A percentile compares a stretch with the other conserved stretches of the same genome.
These are phyloP conservation scores for Boletus reticuloceps DNA, from an alignment of 768 basidiomycete species.

Conservation along the genomic window DNA sequence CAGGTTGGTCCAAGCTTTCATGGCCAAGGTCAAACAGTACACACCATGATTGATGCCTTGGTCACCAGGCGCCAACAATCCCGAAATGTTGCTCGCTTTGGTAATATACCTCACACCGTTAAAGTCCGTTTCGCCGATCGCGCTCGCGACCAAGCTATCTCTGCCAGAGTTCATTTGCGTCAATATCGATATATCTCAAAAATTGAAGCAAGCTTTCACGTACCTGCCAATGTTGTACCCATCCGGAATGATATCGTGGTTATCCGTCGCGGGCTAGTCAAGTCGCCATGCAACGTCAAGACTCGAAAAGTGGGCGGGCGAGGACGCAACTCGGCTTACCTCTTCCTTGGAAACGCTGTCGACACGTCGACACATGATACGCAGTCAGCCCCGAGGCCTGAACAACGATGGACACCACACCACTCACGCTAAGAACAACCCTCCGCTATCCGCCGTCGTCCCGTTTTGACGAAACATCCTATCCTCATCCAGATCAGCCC, in stretches of 20 bases:
- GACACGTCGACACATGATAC: neutral
- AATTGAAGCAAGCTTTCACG: neutral
- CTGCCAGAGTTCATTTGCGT: neutral
- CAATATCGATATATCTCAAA: neutral
- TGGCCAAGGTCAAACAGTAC: neutral
- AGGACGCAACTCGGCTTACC: conserved; percentile 12
- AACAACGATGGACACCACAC: neutral
- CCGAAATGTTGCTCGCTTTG: conserved; percentile 43
- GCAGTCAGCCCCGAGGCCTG: neutral
- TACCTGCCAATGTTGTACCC: conserved; percentile 51
- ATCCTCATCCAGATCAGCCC: neutral
- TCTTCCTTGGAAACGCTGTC: conserved; percentile 49
- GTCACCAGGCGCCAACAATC: conserved; percentile 52
- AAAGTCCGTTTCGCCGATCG: neutral
- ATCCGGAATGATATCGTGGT: conserved; percentile 43
- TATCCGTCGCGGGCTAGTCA: conserved; percentile 27
- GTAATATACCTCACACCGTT: conserved; percentile 22
- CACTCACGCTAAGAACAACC: conserved; percentile 59
- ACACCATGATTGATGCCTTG: conserved; percentile 50
- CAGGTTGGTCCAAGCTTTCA: no score
- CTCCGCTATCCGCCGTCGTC: conserved; percentile 42
- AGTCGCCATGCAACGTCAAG: neutral
- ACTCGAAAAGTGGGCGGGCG: neutral
- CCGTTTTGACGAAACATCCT: conserved; percentile 61
- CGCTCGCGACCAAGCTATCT: neutral